Conservation (phyloP, 768 basidiomycete species). For the Trametes villosa region DNA sequence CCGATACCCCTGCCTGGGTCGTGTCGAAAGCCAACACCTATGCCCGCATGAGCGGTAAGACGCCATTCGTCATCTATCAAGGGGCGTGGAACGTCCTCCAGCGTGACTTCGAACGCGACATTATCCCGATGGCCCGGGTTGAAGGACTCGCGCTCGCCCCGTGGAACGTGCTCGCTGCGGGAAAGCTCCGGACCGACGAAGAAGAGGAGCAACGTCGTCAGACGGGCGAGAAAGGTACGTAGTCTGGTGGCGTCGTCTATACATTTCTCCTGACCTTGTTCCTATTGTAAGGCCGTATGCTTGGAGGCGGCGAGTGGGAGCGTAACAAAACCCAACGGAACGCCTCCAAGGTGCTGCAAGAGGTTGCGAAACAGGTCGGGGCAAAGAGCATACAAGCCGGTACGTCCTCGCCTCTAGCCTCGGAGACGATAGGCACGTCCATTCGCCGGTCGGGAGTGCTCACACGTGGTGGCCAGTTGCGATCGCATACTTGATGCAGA, state of each 20-base stretch:
- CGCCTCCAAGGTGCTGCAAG: conserved; percentile 41
- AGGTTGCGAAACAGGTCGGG: conserved; percentile 44
- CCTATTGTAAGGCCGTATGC: conserved; percentile 34
- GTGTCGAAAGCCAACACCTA: conserved; percentile 42
- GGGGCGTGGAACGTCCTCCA: conserved; percentile 34
- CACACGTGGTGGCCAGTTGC: conserved; percentile 4
- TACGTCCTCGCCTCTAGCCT: background rate
- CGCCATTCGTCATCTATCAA: conserved; percentile 47
- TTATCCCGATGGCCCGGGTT: conserved; percentile 36
- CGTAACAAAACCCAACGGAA: conserved; percentile 40
- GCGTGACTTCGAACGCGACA: conserved; percentile 46
- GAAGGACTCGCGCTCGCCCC: conserved; percentile 33
- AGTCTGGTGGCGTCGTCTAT: conserved; percentile 42
- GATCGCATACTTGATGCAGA: conserved; percentile 31
- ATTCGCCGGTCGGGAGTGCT: too few species aligned
- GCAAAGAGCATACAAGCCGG: conserved; percentile 27
- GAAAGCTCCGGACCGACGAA: background rate
- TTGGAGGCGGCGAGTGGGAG: conserved; percentile 36
- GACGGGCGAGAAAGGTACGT: conserved; percentile 11
- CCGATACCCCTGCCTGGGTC: conserved; percentile 39
- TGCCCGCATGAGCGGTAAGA: conserved; percentile 39
- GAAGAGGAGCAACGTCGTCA: background rate
- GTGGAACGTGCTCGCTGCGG: background rate
- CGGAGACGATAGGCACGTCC: too few species aligned
- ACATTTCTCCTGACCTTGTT: background rate